Evolutionary conservation across 257 asterid genomes (phyloP).

Genomic region (Fraxinus pennsylvanica): DNA sequence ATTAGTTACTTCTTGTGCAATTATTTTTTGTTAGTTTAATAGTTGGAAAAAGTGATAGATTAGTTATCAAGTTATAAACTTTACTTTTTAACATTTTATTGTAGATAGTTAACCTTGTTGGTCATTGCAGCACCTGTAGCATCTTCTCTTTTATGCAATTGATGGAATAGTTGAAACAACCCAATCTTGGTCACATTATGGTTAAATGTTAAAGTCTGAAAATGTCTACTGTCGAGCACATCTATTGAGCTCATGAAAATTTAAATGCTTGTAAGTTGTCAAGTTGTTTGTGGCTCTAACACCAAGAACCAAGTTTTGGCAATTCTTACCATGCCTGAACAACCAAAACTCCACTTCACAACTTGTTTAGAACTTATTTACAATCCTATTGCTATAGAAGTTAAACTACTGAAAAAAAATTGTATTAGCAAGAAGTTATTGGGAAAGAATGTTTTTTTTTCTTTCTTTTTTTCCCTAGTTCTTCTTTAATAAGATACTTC

Average conservation of each 20-base stretch:
- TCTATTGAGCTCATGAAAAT: neutral
- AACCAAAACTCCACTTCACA: neutral
- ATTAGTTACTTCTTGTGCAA: neutral
- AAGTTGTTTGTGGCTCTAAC: slow-evolving; percentile 3
- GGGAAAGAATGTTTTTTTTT: neutral
- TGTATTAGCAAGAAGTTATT: neutral
- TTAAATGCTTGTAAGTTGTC: neutral
- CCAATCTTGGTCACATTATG: neutral
- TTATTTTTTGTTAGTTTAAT: neutral
- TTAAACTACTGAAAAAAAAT: neutral
- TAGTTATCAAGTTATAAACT: neutral
- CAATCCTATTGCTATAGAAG: neutral
- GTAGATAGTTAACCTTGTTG: too few species aligned
- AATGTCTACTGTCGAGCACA: neutral
- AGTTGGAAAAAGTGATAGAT: neutral
- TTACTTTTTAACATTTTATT: too few species aligned
- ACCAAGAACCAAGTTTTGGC: neutral
- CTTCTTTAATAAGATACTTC: neutral
- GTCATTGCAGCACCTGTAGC: neutral
- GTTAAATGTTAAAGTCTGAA: neutral
- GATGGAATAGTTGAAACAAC: neutral
- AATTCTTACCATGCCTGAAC: neutral
- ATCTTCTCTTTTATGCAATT: neutral
- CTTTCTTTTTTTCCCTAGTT: too few species aligned
- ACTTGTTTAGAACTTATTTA: neutral